Conservation (phyloP, 805 yeast species). For the Saturnispora sekii region DNA sequence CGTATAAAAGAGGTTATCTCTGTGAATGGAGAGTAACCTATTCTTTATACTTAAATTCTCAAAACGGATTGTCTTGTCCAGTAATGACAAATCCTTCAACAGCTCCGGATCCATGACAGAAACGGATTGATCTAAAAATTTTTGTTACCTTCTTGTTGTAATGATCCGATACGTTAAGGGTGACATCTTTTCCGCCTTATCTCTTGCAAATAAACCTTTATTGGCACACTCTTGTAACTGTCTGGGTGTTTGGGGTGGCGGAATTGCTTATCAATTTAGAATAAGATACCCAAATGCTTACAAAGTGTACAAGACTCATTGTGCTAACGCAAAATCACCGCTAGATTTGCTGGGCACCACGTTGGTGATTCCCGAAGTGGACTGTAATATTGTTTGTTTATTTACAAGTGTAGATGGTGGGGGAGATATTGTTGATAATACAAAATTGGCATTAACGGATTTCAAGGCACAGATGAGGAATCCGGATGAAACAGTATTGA, state of each 20-base stretch:
- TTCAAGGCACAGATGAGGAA: slow-evolving; percentile 30
- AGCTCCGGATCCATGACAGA: slow-evolving; percentile 15
- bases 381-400: slow-evolving; percentile 50
- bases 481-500: slow-evolving; percentile 28
- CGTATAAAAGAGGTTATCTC: slow-evolving; percentile 47
- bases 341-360: slow-evolving; percentile 45
- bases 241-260: slow-evolving; percentile 78
- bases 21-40: slow-evolving; percentile 61
- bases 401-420: slow-evolving; percentile 57
- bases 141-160: background rate
- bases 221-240: slow-evolving; percentile 78
- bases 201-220: slow-evolving; percentile 22
- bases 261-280: slow-evolving; percentile 57
- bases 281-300: slow-evolving; percentile 49
- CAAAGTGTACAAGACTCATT: slow-evolving; percentile 35
- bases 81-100: slow-evolving; percentile 7
- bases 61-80: slow-evolving; percentile 9
- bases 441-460: slow-evolving; percentile 40
- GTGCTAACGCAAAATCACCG: slow-evolving; percentile 23
- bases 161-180: slow-evolving; percentile 40
- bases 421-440: slow-evolving; percentile 41
- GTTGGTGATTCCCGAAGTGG: slow-evolving; percentile 31
- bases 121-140: too few relatives aligned
- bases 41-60: slow-evolving; percentile 20
- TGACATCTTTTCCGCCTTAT: slow-evolving; percentile 38